These are phyloP conservation scores for Dendrostoma leiphaemia DNA, from an alignment of 2,329 filamentous ascomycete genomes.

Conservation along the genomic window DNA sequence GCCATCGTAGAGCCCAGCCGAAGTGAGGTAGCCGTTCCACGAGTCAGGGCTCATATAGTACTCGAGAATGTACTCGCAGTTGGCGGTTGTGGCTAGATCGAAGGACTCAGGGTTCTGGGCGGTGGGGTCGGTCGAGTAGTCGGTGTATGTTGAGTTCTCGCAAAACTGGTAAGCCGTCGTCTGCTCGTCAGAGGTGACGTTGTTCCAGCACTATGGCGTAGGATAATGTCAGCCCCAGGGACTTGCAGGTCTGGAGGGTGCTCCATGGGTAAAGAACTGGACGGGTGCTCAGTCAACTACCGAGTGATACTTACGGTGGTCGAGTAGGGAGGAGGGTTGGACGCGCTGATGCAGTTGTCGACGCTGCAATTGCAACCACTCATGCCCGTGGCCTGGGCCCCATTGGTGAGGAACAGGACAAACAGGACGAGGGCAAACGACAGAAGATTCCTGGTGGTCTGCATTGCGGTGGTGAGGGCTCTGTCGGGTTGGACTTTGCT, in stretches of 20 bases:
- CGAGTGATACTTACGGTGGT: not conserved
- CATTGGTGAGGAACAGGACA: not conserved
- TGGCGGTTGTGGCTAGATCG: not conserved
- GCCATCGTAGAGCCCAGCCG: not conserved
- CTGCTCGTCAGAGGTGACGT: not conserved
- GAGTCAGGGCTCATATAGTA: not conserved
- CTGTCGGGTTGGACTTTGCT: not conserved
- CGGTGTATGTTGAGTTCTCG: not conserved
- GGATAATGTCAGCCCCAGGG: not conserved
- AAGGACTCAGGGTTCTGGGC: not conserved
- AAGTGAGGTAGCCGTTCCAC: not conserved
- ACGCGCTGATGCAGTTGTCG: not conserved
- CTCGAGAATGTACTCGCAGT: not conserved
- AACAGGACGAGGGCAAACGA: not conserved
- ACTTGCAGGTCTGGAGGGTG: not conserved
- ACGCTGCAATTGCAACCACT: not conserved
- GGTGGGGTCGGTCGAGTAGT: not conserved
- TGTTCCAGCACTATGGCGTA: not conserved
- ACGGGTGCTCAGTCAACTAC: not conserved
- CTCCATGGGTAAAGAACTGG: not conserved
- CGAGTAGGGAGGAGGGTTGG: not conserved
- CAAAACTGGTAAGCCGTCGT: not conserved
- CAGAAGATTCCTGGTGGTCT: not conserved
- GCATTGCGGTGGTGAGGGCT: not conserved
- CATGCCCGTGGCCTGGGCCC: not conserved